A percentile compares a stretch with the other conserved stretches of the same genome.
Conservation (phyloP, 116 monocot species). For the Posidonia oceanica region DNA sequence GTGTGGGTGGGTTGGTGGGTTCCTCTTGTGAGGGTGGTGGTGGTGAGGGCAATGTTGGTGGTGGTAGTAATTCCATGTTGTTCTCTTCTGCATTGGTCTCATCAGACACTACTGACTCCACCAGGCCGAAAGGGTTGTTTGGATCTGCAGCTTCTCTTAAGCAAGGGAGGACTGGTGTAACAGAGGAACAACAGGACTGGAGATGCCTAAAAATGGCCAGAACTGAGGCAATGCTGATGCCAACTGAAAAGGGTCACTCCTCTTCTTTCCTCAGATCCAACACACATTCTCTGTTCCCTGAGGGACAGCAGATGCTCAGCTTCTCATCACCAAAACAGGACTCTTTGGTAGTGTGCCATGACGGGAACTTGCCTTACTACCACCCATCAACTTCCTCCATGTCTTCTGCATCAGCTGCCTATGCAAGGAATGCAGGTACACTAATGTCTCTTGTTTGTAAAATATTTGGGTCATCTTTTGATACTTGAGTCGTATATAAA, state of each 20-base stretch:
- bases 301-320: conserved; percentile 84
- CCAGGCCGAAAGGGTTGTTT: conserved; percentile 19
- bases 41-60: conserved; percentile 1
- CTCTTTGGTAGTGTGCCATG: conserved; percentile 15
- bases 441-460: neutral
- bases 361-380: conserved; percentile 27
- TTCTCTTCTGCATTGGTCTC: conserved; percentile 19
- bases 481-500: neutral
- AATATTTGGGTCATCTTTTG: neutral
- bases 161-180: conserved; percentile 32
- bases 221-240: conserved; percentile 14
- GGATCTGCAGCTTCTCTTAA: conserved; percentile 28
- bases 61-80: neutral
- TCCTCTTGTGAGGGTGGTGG: conserved; percentile 15
- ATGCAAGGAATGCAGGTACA: conserved; percentile 35
- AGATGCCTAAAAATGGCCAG: conserved; percentile 25
- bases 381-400: conserved; percentile 18
- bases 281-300: conserved; percentile 25
- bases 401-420: conserved; percentile 5
- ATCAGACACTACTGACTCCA: conserved; percentile 16
- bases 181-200: conserved; percentile 35
- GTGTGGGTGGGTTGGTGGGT: conserved; percentile 34
- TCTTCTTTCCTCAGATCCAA: conserved; percentile 28
- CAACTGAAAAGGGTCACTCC: conserved; percentile 14
- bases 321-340: conserved; percentile 51